Evolutionary conservation across 2,329 filamentous ascomycete species (phyloP), one percentile per base, ranked within the genome.

Genomic region (Sporothrix humicola): DNA sequence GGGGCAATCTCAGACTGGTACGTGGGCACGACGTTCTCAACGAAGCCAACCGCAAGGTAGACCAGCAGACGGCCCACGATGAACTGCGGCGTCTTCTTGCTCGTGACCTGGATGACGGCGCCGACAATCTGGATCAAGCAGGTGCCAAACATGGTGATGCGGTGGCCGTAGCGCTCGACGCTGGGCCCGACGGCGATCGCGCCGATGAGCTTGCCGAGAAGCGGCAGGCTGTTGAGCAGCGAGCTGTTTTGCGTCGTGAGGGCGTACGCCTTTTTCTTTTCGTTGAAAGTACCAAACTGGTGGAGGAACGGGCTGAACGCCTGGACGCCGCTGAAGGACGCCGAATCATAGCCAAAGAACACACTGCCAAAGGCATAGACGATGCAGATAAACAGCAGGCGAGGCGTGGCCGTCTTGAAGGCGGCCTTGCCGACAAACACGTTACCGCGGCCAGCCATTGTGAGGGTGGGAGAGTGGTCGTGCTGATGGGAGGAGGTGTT

Each of bases 1-100:
- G n/a, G 87, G 85, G 86, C 90, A n/a, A 93, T 84, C 79, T 93
- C 92, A 69, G 89, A 87, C 76, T 92, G 88, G 79, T 93, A 93
- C 20, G 92, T 87, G 0, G 90, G 90, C 1, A 93, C 91, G 77
- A 93, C 59, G 44, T 71, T 71, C 9, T 71, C 69, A 8, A 71
- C 69, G 31, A 71, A 59, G 1, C 69, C 69, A 17, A 71, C 69
- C 26, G 69, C 69, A 1, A 71, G 44, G 44, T 71, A 71, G 15
- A 71, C 56, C 15, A 71, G 69, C 46, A 71, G 56, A 2, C 69
- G 56, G 13, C 69, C 69, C 3, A 71, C 69, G 13, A 71, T 54
- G 46, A 71, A 63, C 26, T 71, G 69, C 2, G 69, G 44, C 17
- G 69, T 42, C 23, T 4, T 42, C 23, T 44, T 31, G 69, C 69